These are phyloP conservation scores for Silene conica DNA, from an alignment of 148 eudicot genomes.

Conservation along the genomic window DNA sequence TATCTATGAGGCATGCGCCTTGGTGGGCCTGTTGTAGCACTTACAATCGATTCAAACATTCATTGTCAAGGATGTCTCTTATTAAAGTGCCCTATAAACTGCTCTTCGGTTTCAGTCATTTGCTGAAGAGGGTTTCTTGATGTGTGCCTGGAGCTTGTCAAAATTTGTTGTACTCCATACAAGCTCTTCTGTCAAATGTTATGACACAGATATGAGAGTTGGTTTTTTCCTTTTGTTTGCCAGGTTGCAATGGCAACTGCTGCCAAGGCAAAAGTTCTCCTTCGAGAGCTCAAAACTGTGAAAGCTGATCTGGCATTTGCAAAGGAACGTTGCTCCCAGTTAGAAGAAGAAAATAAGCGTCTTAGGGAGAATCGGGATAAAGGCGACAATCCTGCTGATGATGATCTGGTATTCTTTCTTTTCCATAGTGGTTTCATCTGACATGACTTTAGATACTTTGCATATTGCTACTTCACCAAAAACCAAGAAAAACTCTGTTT, in stretches of 20 bases:
- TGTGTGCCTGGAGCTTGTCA: not conserved
- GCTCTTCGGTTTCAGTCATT: not conserved
- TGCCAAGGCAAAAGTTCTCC: conserved; percentile 89
- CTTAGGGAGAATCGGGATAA: conserved; percentile 74
- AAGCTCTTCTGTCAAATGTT: not conserved
- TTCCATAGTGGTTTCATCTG: not conserved
- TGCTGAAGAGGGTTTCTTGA: not conserved
- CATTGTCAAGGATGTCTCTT: not conserved
- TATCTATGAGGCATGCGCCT: not conserved
- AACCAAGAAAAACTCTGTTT: no score
- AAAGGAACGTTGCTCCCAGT: conserved; percentile 78
- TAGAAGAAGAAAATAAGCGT: conserved; percentile 86
- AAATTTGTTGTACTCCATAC: not conserved
- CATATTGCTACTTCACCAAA: not conserved
- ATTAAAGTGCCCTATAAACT: no score
- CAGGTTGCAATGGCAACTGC: conserved; percentile 99
- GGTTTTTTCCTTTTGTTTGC: conserved; percentile 12
- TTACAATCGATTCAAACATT: not conserved
- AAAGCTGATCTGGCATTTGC: conserved; percentile 95
- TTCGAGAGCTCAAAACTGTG: conserved; percentile 82
- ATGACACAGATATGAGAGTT: not conserved
- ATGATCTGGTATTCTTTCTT: conserved; percentile 65
- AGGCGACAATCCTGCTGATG: conserved; percentile 78
- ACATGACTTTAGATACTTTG: not conserved
- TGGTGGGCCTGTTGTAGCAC: not conserved